Evolutionary conservation across 1,139 yeast species (phyloP).

Genomic region (Suhomyces bribrorum): DNA sequence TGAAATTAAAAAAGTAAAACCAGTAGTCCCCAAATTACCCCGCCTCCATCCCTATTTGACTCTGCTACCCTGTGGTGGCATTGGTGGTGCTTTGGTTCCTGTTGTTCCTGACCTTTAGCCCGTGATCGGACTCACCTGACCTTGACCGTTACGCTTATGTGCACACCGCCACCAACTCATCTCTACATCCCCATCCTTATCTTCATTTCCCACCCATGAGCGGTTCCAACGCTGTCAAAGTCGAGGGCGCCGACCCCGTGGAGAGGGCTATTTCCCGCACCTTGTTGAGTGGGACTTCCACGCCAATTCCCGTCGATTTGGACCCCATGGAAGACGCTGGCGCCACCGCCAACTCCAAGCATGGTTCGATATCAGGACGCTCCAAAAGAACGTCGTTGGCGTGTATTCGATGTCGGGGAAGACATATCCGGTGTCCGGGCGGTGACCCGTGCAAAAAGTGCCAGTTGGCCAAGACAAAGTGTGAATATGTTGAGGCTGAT

Average conservation of each 20-base stretch:
- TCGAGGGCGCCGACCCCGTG: constrained; percentile 1
- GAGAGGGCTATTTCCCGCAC: constrained; percentile 5
- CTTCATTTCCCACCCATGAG: too few relatives aligned
- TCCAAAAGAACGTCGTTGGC: constrained; percentile 42
- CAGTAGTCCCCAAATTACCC: too few relatives aligned
- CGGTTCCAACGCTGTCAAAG: constrained; percentile 1
- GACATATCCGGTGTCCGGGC: constrained; percentile 82
- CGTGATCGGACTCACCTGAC: too few relatives aligned
- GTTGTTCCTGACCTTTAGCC: too few relatives aligned
- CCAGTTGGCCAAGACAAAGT: constrained; percentile 53
- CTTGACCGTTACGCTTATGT: too few relatives aligned
- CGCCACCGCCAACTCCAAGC: not conserved
- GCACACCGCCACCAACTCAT: too few relatives aligned
- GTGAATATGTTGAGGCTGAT: constrained; percentile 79
- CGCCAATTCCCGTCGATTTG: not conserved
- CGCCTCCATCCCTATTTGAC: too few relatives aligned
- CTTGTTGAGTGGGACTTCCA: not conserved
- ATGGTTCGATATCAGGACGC: not conserved
- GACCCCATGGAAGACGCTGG: not conserved
- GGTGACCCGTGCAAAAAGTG: constrained; percentile 78
- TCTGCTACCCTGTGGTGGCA: too few relatives aligned
- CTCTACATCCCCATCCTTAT: too few relatives aligned
- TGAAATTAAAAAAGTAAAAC: too few relatives aligned
- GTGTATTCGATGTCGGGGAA: constrained; percentile 70
- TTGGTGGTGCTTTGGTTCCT: too few relatives aligned